Percentiles rank a stretch among this genome's conserved stretches.
phyloP scores from a whole-genome alignment of 192 early-diverging fungal species.

The Coemansia sp. region DNA sequence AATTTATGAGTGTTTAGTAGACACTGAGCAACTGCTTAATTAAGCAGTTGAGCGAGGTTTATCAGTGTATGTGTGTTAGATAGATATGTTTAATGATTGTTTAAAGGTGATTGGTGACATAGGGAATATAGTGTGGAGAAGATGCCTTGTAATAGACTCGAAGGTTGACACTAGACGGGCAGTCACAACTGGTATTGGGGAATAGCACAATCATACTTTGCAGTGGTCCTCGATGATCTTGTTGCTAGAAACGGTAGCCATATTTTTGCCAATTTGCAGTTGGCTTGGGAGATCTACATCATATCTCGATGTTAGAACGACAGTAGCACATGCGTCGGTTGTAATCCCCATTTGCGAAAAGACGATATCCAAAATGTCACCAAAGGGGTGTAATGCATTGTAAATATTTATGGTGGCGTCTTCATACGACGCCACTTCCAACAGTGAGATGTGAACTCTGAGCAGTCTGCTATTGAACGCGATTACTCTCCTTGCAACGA shows the following conservation, averaged over 20 bases:
- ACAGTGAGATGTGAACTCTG: background rate
- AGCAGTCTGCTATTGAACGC: background rate
- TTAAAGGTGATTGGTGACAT: no score
- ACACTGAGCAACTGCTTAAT: no score
- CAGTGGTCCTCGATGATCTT: background rate
- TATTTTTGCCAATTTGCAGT: background rate
- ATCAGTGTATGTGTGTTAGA: no score
- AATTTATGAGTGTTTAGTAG: background rate
- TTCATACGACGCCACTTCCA: background rate
- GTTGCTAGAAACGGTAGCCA: background rate
- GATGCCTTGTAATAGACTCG: no score
- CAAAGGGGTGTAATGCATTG: background rate
- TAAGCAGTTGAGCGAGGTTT: no score
- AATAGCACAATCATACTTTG: background rate
- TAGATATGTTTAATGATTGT: no score
- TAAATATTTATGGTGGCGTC: background rate
- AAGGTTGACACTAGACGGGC: no score
- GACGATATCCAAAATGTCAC: background rate
- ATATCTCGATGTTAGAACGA: background rate
- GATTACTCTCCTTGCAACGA: background rate
- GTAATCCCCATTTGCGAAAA: background rate
- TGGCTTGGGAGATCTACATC: background rate
- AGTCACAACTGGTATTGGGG: background rate
- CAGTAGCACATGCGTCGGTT: background rate
- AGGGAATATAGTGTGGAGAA: no score